Evolutionary conservation across 129 eudicot genomes (phyloP), one percentile per base, ranked within the genome.

Genomic region (Chrysanthemum seticuspe): DNA sequence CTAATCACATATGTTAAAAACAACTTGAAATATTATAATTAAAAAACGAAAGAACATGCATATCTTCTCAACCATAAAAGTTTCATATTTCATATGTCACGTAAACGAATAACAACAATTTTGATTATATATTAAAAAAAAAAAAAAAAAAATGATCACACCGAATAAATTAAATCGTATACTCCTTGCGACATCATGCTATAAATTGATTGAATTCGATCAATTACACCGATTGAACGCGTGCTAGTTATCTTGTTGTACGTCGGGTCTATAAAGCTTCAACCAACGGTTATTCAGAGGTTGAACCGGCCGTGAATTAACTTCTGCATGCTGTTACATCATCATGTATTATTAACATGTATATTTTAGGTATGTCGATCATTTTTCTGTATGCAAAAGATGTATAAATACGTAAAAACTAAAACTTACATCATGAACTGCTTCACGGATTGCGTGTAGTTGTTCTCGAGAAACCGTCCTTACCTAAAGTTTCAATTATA

Each of bases 251-350:
- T 15, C 31, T 55, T 54, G 64, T 5, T 10, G 16, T 11, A 71
- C 73, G 4, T 71, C 72, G 0, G 82, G 82, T 15, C 86, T 76
- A 65, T 83, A 88, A 27, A 88, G 84, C 62, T 78, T 73, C 51
- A 88, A 47, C 51, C 60, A 56, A 36, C 95, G 87, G 2, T 74
- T 71, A 55, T 88, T 70, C 18, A 34, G 16, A 7, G 45, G 40
- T 49, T 23, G 63, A 70, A 54, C 4, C 12, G 74, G 74, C 14
- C 74, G 34, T 10, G 74, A 62, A 6, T 55, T 70, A 34, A 44
- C 65, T 10, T 70, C 74, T 0, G 68, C 76, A 60, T 60, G 69
- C 68, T 72, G 60, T 72, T 57, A 75, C 4, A 64, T 50, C 18
- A 14, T 40, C 19, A 56, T 16, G 14, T 21, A 19, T 21, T 45